Evolutionary conservation across 2,329 filamentous ascomycete species (phyloP), one percentile per base, ranked within the genome.

Genomic region (Xylariales sp.): DNA sequence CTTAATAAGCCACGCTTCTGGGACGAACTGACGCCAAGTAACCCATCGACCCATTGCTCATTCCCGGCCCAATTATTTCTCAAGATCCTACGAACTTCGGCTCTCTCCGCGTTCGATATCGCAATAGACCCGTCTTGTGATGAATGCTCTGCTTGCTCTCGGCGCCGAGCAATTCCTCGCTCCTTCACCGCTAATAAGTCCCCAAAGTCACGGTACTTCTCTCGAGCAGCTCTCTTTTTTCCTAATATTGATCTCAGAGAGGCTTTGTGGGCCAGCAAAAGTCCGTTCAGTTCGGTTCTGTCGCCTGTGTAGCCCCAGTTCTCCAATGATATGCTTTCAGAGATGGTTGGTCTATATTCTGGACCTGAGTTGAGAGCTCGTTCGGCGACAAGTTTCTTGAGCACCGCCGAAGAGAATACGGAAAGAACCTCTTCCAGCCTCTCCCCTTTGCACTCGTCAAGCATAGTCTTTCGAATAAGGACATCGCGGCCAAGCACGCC

Each of bases 401-500:
- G 79, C 0, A 97, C 94, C 0, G 89, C 87, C 14, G 92, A 92
- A 1, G 95, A 97, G 75, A 99, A 97, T 0, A 89, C 85, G 3
- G 93, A 89, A 34, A 98, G 84, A 1, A 97, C 82, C 76, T 99
- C 96, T 77, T 94, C 94, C 62, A 98, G 88, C 70, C 93, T 90
- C 62, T 97, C 94, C 5, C 95, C 95, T 72, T 92, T 94, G 81
- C 96, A 99, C 74, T 99, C 95, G 77, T 99, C 96, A 59, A 99
- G 84, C 93, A 97, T 97, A 0, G 93, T 97, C 82, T 97, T 97
- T 59, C 96, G 89, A 39, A 98, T 81, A 0, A 97, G 87, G 0
- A 88, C 87, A 75, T 97, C 94, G 57, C 93, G 86, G 3, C 93
- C 93, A 8, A 98, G 83, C 0, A 91, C 83, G 36, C 94, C 94